A percentile compares a stretch with the other conserved stretches of the same genome.
phyloP scores from a whole-genome alignment of 805 yeast genomes.

The Saturnispora galanensis region DNA sequence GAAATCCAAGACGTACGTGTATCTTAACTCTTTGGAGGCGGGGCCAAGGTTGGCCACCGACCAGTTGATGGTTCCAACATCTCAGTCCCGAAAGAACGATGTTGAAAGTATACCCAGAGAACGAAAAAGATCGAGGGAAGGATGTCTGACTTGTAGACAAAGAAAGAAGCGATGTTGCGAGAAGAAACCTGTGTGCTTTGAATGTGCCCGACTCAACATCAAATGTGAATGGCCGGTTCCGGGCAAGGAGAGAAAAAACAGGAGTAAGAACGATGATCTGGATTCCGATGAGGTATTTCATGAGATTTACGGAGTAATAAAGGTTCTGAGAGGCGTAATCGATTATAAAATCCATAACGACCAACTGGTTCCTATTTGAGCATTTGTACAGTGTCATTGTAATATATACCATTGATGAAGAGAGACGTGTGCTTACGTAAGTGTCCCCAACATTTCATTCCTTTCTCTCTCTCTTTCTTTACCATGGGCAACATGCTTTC shows the following conservation, averaged over 20 bases:
- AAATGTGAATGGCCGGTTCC: slow-evolving; percentile 69
- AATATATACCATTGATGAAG: no score
- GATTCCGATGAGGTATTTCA: slow-evolving; percentile 47
- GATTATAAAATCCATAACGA: slow-evolving; percentile 31
- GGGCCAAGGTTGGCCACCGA: no score
- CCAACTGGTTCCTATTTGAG: background rate
- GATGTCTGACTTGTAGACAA: slow-evolving; percentile 70
- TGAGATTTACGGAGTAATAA: slow-evolving; percentile 47
- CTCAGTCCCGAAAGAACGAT: background rate
- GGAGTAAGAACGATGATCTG: slow-evolving; percentile 39
- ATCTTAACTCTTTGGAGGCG: background rate
- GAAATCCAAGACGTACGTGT: background rate
- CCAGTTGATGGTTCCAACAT: no score
- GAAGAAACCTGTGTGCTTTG: slow-evolving; percentile 52
- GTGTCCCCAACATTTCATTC: background rate
- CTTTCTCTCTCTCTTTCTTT: background rate
- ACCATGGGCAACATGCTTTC: slow-evolving; percentile 65
- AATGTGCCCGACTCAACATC: slow-evolving; percentile 55
- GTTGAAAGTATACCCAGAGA: slow-evolving; percentile 13
- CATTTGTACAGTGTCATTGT: background rate
- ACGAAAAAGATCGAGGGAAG: slow-evolving; percentile 52
- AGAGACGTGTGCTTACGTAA: background rate
- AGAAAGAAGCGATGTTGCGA: slow-evolving; percentile 77
- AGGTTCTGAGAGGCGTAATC: slow-evolving; percentile 54
- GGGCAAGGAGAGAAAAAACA: slow-evolving; percentile 50